Base-by-base conservation (phyloP, 805 yeast genomes). In the Starmerella stellata region DNA sequence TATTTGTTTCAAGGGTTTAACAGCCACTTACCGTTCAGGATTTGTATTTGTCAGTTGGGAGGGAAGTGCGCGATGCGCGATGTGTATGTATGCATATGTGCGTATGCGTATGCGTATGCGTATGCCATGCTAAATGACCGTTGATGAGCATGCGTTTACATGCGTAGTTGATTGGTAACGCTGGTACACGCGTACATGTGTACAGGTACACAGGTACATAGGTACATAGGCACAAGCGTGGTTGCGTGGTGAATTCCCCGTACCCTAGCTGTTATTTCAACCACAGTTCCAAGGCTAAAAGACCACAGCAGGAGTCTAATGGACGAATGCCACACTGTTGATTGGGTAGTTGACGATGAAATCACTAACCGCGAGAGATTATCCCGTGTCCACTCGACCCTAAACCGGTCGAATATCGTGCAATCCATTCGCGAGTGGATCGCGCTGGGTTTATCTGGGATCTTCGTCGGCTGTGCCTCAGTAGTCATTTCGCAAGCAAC, bases 401-500 rank as follows among this genome's bases (percentile, higher is more conserved):
- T 9, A 38, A 17, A 13, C 33, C 25, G 21, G 21, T 25, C 21
- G 18, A 18, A 13, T 17, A 23, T 3, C 16, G 28, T 28, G 17
- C 21, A 7, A 32, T 56, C 61, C 1, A 56, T 66, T 2, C 74
- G 70, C 48, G 70, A 70, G 40, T 82, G 95, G 78, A 51, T 82
- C 1, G 76, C 78, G 0, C 60, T 90, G 27, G 76, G 85, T 0
- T 48, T 67, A 2, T 79, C 82, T 42, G 99, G 96, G 0, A 53
- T 75, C 1, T 45, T 66, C 3, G 77, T 85, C 38, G 99, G 99
- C 3, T 50, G 70, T 2, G 75, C 82, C 29, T 96, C 98, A 0
- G 93, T 82, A 0, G 64, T 69, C 15, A 60, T 90, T 38, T 83
- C 80, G 50, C 70, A 87, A 15, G 66, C 82, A 15, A 82, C 96